phyloP scores from a whole-genome alignment of 352 stramenopile species.

The Pythium brassicae region DNA sequence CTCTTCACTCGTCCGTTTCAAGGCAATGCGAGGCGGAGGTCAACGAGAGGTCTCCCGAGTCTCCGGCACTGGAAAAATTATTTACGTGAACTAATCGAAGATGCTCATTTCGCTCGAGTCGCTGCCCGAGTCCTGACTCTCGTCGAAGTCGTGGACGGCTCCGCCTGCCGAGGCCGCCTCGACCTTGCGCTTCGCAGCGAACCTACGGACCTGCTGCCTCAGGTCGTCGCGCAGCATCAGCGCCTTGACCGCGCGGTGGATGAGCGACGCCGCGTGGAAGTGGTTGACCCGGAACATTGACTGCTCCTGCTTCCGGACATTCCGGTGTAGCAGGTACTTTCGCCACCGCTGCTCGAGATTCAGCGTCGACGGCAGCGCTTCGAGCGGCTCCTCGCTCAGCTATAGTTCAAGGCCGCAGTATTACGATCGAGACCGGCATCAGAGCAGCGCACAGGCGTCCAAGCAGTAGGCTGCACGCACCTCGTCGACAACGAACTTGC shows the following conservation, averaged over 20 bases:
- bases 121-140: background rate
- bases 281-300: slow-evolving; percentile 50
- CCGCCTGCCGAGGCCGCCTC: background rate
- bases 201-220: slow-evolving; percentile 34
- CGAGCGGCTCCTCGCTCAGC: slow-evolving; percentile 48
- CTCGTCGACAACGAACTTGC: slow-evolving; percentile 60
- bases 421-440: background rate
- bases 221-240: slow-evolving; percentile 50
- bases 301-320: slow-evolving; percentile 50
- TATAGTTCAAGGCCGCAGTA: no score
- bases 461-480: background rate
- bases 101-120: slow-evolving; percentile 3
- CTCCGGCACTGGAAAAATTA: no score
- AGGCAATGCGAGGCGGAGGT: no score
- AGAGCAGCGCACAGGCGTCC: no score
- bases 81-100: background rate
- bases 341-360: slow-evolving; percentile 60
- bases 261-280: slow-evolving; percentile 35
- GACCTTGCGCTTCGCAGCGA: slow-evolving; percentile 9
- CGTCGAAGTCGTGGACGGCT: background rate
- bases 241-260: slow-evolving; percentile 47
- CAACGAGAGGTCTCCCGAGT: no score
- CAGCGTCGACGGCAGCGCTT: slow-evolving; percentile 35
- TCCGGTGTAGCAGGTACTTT: slow-evolving; percentile 43
- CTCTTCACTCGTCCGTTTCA: no score